Conservation (phyloP, 768 basidiomycete species). For the Hydnomerulius pinastri region DNA sequence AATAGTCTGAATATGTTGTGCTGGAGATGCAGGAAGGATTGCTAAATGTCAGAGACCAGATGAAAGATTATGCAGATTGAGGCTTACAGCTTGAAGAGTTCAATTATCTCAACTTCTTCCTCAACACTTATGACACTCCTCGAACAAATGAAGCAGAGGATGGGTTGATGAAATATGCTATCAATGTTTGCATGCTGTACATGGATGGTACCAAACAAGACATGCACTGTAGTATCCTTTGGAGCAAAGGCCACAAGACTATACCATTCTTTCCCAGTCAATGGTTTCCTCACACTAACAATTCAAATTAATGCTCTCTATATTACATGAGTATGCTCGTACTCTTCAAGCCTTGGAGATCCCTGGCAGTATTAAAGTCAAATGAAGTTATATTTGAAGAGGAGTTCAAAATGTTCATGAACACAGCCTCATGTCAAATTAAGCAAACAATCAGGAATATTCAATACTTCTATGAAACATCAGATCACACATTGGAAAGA, state of each 20-base stretch:
- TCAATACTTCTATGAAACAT: conserved; percentile 35
- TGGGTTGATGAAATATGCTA: background rate
- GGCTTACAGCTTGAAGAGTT: background rate
- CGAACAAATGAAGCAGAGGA: too few relatives aligned
- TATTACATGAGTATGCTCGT: background rate
- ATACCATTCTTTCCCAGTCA: conserved; percentile 20
- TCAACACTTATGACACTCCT: background rate
- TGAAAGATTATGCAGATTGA: background rate
- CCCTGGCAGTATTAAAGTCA: conserved; percentile 16
- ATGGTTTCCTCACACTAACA: conserved; percentile 1
- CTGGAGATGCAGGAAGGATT: background rate
- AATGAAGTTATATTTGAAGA: conserved; percentile 14
- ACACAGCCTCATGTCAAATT: background rate
- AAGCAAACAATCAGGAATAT: conserved; percentile 24
- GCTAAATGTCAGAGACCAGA: too few relatives aligned
- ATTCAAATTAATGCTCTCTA: background rate
- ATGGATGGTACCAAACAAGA: background rate
- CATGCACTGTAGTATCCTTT: conserved; percentile 18
- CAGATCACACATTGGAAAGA: background rate
- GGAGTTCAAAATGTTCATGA: conserved; percentile 18
- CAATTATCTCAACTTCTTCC: conserved; percentile 2
- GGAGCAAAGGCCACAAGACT: conserved; percentile 30
- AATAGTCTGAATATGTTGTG: background rate
- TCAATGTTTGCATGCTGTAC: background rate
- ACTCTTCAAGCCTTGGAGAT: conserved; percentile 3